Conservation (phyloP, 2,329 filamentous ascomycete species). For the Talaromyces sp. region DNA sequence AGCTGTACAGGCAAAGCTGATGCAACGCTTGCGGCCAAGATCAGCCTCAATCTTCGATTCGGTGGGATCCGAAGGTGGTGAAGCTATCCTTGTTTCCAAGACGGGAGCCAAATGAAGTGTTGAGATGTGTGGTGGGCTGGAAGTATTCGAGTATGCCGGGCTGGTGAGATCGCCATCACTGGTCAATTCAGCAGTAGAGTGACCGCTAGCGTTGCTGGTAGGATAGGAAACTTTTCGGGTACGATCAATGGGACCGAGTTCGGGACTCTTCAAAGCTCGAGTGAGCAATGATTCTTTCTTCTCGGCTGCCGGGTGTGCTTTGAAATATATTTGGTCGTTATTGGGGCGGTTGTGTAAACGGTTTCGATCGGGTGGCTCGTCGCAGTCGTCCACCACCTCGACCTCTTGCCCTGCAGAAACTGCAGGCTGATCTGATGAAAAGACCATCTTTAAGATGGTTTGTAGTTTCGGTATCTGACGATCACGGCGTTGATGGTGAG, state of each 20-base stretch:
- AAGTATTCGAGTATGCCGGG: conserved; percentile 79
- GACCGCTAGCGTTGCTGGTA: conserved; percentile 73
- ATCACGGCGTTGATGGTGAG: conserved; percentile 18
- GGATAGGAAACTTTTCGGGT: conserved; percentile 56
- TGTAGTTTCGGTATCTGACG: conserved; percentile 31
- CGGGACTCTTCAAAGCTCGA: conserved; percentile 66
- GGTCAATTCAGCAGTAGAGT: conserved; percentile 87
- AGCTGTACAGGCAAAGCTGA: conserved; percentile 78
- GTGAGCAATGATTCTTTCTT: conserved; percentile 81
- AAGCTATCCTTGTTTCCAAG: conserved; percentile 20
- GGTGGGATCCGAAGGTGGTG: conserved; percentile 34
- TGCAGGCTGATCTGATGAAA: conserved; percentile 39
- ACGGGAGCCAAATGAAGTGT: conserved; percentile 20
- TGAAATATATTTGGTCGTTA: conserved; percentile 42
- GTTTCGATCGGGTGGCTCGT: conserved; percentile 75
- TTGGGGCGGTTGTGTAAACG: conserved; percentile 29
- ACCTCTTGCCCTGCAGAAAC: conserved; percentile 48
- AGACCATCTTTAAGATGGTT: conserved; percentile 44
- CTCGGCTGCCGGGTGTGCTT: conserved; percentile 48
- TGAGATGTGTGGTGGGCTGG: conserved; percentile 72
- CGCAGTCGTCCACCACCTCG: conserved; percentile 70
- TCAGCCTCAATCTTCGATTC: conserved; percentile 61
- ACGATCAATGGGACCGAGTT: conserved; percentile 42
- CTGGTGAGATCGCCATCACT: conserved; percentile 90
- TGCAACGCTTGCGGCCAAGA: conserved; percentile 76